These are phyloP conservation scores for Saccharomyces uvarum DNA, from an alignment of 1,139 yeast genomes.

Conservation along the genomic window DNA sequence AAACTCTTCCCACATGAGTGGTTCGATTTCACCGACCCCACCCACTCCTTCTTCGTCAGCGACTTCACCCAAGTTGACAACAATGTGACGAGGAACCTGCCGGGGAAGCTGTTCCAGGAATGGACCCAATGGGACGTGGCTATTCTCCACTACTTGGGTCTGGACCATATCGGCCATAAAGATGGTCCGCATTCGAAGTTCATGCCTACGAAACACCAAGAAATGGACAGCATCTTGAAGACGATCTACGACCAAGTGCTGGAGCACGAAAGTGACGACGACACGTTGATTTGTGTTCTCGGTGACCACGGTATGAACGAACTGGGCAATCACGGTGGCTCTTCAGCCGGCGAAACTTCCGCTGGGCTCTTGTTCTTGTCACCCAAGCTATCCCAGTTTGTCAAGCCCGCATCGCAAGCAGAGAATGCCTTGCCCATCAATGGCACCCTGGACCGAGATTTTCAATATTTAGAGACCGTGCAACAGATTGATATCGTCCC, in stretches of 20 bases:
- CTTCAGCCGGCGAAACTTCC: conserved; percentile 84
- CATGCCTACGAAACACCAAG: conserved; percentile 75
- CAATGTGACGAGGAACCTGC: conserved; percentile 83
- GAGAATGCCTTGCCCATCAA: conserved; percentile 39
- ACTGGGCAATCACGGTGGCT: conserved; percentile 90
- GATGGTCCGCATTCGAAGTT: conserved; percentile 79
- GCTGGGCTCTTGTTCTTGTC: conserved; percentile 72
- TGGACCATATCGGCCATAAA: conserved; percentile 96
- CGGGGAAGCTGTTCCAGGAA: conserved; percentile 20
- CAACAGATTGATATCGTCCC: conserved; percentile 89
- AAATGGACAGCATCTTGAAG: conserved; percentile 68
- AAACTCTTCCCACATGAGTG: conserved; percentile 62
- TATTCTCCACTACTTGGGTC: conserved; percentile 82
- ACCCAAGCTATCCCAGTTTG: conserved; percentile 40
- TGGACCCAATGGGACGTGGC: conserved; percentile 70
- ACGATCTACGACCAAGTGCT: conserved; percentile 37
- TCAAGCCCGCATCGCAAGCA: conserved; percentile 15
- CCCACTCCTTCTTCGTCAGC: conserved; percentile 87
- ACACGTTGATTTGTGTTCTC: conserved; percentile 64
- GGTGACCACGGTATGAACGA: conserved; percentile 96
- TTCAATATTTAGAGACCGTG: conserved; percentile 44
- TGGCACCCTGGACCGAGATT: conserved; percentile 33
- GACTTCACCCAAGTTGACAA: conserved; percentile 90
- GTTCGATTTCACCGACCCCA: conserved; percentile 70
- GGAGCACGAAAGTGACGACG: conserved; percentile 38